These are phyloP conservation scores for Retiboletus flavoniger DNA, from an alignment of 1,284 basidiomycete species.

Conservation along the genomic window DNA sequence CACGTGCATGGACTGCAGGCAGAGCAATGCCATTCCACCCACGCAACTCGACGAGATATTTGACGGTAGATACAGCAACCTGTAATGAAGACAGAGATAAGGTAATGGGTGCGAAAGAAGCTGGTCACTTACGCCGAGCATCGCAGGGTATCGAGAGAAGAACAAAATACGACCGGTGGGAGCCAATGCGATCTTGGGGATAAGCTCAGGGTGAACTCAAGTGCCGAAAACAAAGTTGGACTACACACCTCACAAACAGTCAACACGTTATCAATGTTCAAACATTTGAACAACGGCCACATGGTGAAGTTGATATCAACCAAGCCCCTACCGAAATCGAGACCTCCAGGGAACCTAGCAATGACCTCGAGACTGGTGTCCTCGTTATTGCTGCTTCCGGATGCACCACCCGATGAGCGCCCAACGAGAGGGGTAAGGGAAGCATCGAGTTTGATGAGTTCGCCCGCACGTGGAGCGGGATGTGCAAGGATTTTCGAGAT, in stretches of 20 bases:
- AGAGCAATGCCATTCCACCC: slow-evolving; percentile 92
- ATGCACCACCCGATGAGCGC: slow-evolving; percentile 18
- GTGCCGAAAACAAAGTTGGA: neutral
- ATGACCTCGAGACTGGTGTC: slow-evolving; percentile 80
- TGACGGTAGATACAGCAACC: slow-evolving; percentile 86
- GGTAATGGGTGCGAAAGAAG: neutral
- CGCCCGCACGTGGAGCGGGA: slow-evolving; percentile 83
- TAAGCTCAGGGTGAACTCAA: neutral
- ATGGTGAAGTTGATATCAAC: slow-evolving; percentile 92
- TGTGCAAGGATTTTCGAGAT: slow-evolving; percentile 82
- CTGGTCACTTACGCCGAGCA: slow-evolving; percentile 67
- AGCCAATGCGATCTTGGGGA: slow-evolving; percentile 78
- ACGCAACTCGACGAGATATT: slow-evolving; percentile 89
- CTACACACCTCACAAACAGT: slow-evolving; percentile 82
- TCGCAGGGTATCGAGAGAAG: slow-evolving; percentile 85
- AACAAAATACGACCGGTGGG: slow-evolving; percentile 91
- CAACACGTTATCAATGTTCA: slow-evolving; percentile 92
- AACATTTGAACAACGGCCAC: slow-evolving; percentile 95
- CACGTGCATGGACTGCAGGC: slow-evolving; percentile 83
- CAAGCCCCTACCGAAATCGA: slow-evolving; percentile 80
- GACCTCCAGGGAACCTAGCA: slow-evolving; percentile 79
- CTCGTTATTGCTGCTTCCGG: slow-evolving; percentile 49
- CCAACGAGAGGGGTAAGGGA: slow-evolving; percentile 33
- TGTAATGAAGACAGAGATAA: slow-evolving; percentile 24
- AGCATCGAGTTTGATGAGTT: slow-evolving; percentile 81